Conservation (phyloP, 768 basidiomycete species). For the Kockovaella imperatae region DNA sequence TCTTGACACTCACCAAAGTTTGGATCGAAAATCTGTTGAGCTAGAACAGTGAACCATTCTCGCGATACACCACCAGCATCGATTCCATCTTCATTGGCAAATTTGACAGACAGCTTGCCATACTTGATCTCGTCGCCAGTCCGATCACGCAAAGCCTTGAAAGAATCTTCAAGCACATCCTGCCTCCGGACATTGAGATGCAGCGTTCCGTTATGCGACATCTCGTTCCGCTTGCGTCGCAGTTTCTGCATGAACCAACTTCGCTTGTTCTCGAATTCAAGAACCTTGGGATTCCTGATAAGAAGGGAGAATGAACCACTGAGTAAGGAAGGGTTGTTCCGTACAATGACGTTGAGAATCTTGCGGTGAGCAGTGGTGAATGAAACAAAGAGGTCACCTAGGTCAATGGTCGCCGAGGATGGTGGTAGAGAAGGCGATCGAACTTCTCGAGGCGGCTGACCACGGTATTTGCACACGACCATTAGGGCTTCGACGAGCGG, state of each 20-base stretch:
- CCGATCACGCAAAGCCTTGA: constrained; percentile 79
- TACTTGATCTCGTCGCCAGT: constrained; percentile 94
- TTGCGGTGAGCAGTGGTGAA: constrained; percentile 93
- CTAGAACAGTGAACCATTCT: constrained; percentile 98
- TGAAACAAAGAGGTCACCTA: constrained; percentile 78
- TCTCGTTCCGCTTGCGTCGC: constrained; percentile 27
- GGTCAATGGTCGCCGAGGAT: constrained; percentile 47
- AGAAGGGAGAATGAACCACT: constrained; percentile 95
- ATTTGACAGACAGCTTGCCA: constrained; percentile 91
- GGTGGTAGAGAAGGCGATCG: constrained; percentile 26
- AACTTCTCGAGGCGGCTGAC: constrained; percentile 43
- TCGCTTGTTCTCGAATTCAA: constrained; percentile 99
- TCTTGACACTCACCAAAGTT: constrained; percentile 54
- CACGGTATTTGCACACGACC: constrained; percentile 89
- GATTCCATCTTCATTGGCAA: constrained; percentile 94
- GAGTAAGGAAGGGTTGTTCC: constrained; percentile 96
- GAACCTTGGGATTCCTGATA: constrained; percentile 87
- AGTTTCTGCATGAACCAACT: constrained; percentile 51
- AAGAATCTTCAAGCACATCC: constrained; percentile 96
- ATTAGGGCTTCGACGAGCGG: constrained; percentile 94
- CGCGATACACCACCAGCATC: constrained; percentile 97
- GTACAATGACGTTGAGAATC: constrained; percentile 91
- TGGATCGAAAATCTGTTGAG: constrained; percentile 97
- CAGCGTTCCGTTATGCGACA: constrained; percentile 13
- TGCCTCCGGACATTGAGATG: constrained; percentile 41